Evolutionary conservation across 805 yeast species (phyloP).

Genomic region (Candida manassasensis): DNA sequence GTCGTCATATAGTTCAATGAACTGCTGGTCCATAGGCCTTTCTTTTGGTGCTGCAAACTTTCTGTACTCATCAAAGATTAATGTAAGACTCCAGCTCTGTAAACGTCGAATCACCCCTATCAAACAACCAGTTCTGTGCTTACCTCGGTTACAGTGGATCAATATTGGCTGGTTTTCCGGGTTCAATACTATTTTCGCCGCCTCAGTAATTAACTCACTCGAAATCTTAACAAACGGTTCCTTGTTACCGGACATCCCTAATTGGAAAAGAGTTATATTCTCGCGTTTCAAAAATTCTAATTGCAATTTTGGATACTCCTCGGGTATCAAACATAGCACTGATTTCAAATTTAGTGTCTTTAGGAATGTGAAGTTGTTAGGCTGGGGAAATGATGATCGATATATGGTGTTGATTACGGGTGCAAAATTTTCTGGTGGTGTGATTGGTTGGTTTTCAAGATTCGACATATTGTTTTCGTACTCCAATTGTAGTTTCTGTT

Average conservation of each 20-base stretch:
- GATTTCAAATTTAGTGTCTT: constrained; percentile 60
- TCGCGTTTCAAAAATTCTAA: constrained; percentile 55
- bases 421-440: constrained; percentile 90
- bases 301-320: constrained; percentile 82
- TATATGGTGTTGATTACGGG: constrained; percentile 71
- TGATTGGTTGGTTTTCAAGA: constrained; percentile 18
- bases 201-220: constrained; percentile 66
- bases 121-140: constrained; percentile 94
- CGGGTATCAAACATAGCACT: constrained; percentile 82
- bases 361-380: constrained; percentile 74
- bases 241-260: constrained; percentile 93
- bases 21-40: constrained; percentile 92
- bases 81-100: constrained; percentile 89
- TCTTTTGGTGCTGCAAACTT: constrained; percentile 94
- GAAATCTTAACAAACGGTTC: constrained; percentile 83
- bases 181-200: constrained; percentile 73
- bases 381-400: constrained; percentile 85
- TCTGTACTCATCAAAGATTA: constrained; percentile 94
- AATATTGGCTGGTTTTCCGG: constrained; percentile 88
- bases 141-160: constrained; percentile 94
- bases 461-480: constrained; percentile 8
- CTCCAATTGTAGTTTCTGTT: constrained; percentile 15
- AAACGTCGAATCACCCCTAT: constrained; percentile 87
- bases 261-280: constrained; percentile 69
- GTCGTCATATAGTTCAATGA: constrained; percentile 84